Conservation (phyloP, 2,329 filamentous ascomycete species). For the Penicillium sp. region DNA sequence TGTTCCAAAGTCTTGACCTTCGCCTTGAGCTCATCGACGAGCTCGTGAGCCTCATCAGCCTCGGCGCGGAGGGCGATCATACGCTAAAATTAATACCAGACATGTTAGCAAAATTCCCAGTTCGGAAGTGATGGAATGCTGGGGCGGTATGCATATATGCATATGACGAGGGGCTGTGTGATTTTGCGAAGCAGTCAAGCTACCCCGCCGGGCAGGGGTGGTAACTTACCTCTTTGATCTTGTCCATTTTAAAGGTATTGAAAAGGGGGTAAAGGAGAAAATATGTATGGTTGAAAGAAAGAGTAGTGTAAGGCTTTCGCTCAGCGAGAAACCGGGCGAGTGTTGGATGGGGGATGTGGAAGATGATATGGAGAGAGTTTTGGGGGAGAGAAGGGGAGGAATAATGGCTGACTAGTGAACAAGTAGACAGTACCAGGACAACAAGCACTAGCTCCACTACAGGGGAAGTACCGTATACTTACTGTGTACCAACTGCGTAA, state of each 20-base stretch:
- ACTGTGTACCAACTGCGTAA: slow-evolving; percentile 10
- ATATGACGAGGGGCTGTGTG: slow-evolving; percentile 20
- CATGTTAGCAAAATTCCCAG: slow-evolving; percentile 8
- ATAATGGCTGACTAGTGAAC: slow-evolving; percentile 13
- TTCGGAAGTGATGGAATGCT: slow-evolving; percentile 20
- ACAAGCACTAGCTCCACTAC: slow-evolving; percentile 5
- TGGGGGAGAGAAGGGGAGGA: slow-evolving; percentile 20
- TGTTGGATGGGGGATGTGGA: slow-evolving; percentile 11
- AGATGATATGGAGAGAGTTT: slow-evolving; percentile 18
- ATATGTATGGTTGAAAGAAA: slow-evolving; percentile 33
- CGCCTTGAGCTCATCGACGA: slow-evolving; percentile 81
- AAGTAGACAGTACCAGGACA: slow-evolving; percentile 13
- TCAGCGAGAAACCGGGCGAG: slow-evolving; percentile 35
- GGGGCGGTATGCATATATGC: slow-evolving; percentile 12
- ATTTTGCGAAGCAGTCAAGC: slow-evolving; percentile 30
- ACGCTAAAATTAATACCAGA: slow-evolving; percentile 64
- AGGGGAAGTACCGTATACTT: slow-evolving; percentile 17
- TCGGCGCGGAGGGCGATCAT: slow-evolving; percentile 93
- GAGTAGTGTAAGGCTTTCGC: slow-evolving; percentile 38
- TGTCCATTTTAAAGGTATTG: slow-evolving; percentile 65
- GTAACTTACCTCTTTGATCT: slow-evolving; percentile 79
- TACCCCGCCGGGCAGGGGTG: slow-evolving; percentile 41
- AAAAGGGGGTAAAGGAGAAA: slow-evolving; percentile 18
- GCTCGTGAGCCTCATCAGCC: slow-evolving; percentile 77
- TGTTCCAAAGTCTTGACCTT: slow-evolving; percentile 91